Percentiles rank a stretch among this genome's conserved stretches.
phyloP scores from a whole-genome alignment of 306 rosid species.

The Macrotyloma uniflorum region DNA sequence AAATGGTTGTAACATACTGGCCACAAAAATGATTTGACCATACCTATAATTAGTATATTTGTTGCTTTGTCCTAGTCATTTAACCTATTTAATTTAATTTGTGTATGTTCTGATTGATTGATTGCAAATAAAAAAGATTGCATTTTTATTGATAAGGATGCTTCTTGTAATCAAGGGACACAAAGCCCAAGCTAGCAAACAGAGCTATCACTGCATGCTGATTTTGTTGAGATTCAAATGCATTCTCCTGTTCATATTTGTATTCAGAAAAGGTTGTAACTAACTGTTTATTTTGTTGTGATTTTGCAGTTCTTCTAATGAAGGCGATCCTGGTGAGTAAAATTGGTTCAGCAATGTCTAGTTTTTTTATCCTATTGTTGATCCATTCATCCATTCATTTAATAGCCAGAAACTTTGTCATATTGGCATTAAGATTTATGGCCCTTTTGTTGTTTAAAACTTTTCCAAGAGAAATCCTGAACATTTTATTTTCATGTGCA shows the following conservation, averaged over 20 bases:
- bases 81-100: not conserved
- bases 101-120: not conserved
- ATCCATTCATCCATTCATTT: slow-evolving; percentile 16
- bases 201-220: not conserved
- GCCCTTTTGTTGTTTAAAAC: not conserved
- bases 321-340: slow-evolving; percentile 63
- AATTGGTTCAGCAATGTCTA: slow-evolving; percentile 21
- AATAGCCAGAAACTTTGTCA: not conserved
- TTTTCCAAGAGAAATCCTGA: slow-evolving; percentile 3
- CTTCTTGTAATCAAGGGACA: slow-evolving; percentile 11
- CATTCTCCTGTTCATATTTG: not conserved
- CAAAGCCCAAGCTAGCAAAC: not conserved
- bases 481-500: slow-evolving; percentile 14
- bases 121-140: not conserved
- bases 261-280: slow-evolving; percentile 18
- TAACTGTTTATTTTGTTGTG: slow-evolving; percentile 24
- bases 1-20: slow-evolving; percentile 1
- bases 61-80: not conserved
- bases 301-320: slow-evolving; percentile 70
- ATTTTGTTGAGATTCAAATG: not conserved
- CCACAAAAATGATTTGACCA: not conserved
- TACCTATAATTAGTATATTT: slow-evolving; percentile 8
- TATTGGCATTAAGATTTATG: not conserved
- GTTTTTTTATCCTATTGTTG: not conserved
- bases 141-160: not conserved